Base-by-base conservation (phyloP, 2,329 filamentous ascomycete genomes). In the Alternaria rosae region DNA sequence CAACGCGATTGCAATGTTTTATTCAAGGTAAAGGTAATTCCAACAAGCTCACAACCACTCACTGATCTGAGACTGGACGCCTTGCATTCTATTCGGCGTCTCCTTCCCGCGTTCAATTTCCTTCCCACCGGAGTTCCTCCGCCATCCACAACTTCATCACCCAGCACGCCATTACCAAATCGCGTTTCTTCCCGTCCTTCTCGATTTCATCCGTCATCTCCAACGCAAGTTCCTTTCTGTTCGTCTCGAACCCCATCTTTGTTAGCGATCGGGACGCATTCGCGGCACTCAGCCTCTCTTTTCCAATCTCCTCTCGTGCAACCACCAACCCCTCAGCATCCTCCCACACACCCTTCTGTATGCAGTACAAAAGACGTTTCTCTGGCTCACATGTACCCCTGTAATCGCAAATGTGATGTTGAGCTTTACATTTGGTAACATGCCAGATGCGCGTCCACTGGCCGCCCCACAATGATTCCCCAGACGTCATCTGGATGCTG, bases 121-220 rank as follows among this genome's bases (percentile, higher is more conserved):
- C 55, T 17, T 66, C 62, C 68, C 70, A 73, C 44, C 67, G 45
- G 38, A 69, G 23, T 26, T 65, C 68, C 28, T 66, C 66, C 15
- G 21, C 58, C 52, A 59, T 62, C 72, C 72, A 76, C 11, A 65
- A 30, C 60, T 57, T 65, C 67, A 70, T 70, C 20, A 71, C 60
- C 72, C 71, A 76, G 55, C 71, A 76, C 25, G 64, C 65, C 41
- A 76, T 63, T 57, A 74, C 48, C 52, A 72, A 45, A 53, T 76
- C 70, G 43, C 68, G 62, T 48, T 42, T 66, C 54, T 17, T 54
- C 26, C 45, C 59, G 30, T 63, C 57, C 15, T 13, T 59, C 15
- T 50, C 54, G n/a, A 60, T 52, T 6, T 10, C 42, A n/a, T 60
- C 62, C 35, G 61, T 52, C 44, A 70, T 51, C 41, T 62, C 67